Evolutionary conservation across 257 asterid genomes (phyloP).

Genomic region (Gardenia jasminoides): DNA sequence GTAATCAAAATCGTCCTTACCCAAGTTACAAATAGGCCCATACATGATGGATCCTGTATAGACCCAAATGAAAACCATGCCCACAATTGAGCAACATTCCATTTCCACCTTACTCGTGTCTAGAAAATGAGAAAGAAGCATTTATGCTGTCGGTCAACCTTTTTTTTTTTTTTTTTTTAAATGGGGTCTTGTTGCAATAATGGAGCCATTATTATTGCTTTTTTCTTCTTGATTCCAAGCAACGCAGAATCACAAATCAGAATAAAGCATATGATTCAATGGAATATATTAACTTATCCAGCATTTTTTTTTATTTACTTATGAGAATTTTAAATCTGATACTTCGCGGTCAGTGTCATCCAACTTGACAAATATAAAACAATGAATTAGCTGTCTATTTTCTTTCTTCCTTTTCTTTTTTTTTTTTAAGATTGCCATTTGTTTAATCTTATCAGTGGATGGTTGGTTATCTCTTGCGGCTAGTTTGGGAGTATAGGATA

Average conservation of each 20-base stretch:
- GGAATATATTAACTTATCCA: not conserved
- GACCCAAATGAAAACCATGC: not conserved
- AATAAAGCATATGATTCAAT: not conserved
- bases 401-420: too few species aligned
- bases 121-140: not conserved
- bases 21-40: not conserved
- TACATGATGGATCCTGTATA: not conserved
- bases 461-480: too few species aligned
- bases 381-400: too few species aligned
- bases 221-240: conserved; percentile 1
- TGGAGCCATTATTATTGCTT: not conserved
- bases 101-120: too few species aligned
- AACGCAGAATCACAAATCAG: not conserved
- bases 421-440: too few species aligned
- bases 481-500: too few species aligned
- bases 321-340: not conserved
- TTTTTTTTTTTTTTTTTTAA: not conserved
- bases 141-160: not conserved
- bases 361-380: too few species aligned
- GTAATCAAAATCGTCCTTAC: not conserved
- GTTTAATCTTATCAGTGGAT: too few species aligned
- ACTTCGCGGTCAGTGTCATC: too few species aligned
- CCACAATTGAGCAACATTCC: not conserved
- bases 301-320: not conserved
- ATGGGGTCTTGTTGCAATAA: not conserved